Conservation (phyloP, 148 eudicot species). For the Agrostemma githago region DNA sequence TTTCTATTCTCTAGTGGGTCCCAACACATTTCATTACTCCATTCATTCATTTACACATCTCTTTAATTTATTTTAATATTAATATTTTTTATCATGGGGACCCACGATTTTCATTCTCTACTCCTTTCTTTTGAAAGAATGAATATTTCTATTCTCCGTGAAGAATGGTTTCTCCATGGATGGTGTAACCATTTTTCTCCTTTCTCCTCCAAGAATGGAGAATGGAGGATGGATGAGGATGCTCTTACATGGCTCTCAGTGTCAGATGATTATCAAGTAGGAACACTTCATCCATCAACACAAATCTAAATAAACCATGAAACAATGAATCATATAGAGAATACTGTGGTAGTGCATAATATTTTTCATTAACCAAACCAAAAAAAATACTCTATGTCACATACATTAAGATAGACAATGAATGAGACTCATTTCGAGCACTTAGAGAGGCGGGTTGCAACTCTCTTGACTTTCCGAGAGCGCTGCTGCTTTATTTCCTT, state of each 20-base stretch:
- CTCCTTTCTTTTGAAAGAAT: too few species aligned
- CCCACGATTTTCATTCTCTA: too few species aligned
- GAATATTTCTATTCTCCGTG: too few species aligned
- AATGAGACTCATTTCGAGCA: constrained; percentile 43
- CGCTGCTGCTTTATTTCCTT: constrained; percentile 66
- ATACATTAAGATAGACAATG: constrained; percentile 59
- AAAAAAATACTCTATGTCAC: constrained; percentile 15
- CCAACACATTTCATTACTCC: too few species aligned
- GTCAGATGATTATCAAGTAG: constrained; percentile 69
- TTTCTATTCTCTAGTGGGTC: too few species aligned
- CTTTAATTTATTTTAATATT: too few species aligned
- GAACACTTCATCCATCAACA: constrained; percentile 71
- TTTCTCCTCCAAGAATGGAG: too few species aligned
- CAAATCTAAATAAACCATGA: constrained; percentile 39
- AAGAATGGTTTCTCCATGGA: too few species aligned
- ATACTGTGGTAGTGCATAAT: not conserved
- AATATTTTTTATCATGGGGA: too few species aligned
- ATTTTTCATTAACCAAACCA: not conserved
- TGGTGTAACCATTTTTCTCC: too few species aligned
- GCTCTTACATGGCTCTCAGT: constrained; percentile 79
- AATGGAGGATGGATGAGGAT: not conserved
- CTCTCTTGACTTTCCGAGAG: constrained; percentile 65
- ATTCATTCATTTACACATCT: too few species aligned
- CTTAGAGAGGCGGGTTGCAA: constrained; percentile 50
- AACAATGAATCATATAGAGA: constrained; percentile 8